phyloP scores from a whole-genome alignment of 768 basidiomycete species.

The Pleurotus giganteus region DNA sequence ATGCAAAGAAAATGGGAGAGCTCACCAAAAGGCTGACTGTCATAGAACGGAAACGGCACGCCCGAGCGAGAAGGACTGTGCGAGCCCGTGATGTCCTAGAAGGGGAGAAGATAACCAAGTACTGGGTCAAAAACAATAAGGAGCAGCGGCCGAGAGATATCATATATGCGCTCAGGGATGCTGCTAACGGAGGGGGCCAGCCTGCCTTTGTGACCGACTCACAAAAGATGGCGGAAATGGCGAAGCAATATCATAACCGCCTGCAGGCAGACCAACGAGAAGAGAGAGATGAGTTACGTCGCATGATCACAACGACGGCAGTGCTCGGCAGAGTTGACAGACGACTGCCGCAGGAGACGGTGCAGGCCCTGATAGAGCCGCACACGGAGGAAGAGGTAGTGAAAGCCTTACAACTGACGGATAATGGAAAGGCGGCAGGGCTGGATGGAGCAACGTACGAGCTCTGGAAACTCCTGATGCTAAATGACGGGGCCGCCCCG shows the following conservation, averaged over 20 bases:
- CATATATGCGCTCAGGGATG: background rate
- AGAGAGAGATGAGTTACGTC: background rate
- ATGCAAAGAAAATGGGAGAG: background rate
- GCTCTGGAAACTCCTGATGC: conserved; percentile 21
- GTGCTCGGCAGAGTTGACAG: background rate
- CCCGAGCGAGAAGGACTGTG: background rate
- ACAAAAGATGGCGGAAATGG: conserved; percentile 1
- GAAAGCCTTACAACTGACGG: conserved; percentile 11
- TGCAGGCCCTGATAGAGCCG: background rate
- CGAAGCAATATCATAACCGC: background rate
- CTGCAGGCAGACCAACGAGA: background rate
- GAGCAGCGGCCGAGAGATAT: background rate
- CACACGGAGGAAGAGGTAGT: conserved; percentile 15
- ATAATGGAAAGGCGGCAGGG: conserved; percentile 19
- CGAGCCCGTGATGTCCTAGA: conserved; percentile 7
- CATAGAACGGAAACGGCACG: conserved; percentile 10
- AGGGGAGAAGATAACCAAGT: background rate
- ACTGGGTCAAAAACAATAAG: background rate
- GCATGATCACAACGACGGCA: background rate
- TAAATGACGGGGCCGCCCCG: background rate
- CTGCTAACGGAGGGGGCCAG: background rate
- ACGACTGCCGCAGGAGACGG: background rate
- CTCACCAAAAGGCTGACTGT: conserved; percentile 2
- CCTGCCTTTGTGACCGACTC: background rate
- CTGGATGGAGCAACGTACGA: conserved; percentile 27